Percentiles rank a stretch among this genome's conserved stretches.
These are phyloP conservation scores for Coniochaeta sp. DNA, from an alignment of 2,329 filamentous ascomycete genomes.

Conservation along the genomic window DNA sequence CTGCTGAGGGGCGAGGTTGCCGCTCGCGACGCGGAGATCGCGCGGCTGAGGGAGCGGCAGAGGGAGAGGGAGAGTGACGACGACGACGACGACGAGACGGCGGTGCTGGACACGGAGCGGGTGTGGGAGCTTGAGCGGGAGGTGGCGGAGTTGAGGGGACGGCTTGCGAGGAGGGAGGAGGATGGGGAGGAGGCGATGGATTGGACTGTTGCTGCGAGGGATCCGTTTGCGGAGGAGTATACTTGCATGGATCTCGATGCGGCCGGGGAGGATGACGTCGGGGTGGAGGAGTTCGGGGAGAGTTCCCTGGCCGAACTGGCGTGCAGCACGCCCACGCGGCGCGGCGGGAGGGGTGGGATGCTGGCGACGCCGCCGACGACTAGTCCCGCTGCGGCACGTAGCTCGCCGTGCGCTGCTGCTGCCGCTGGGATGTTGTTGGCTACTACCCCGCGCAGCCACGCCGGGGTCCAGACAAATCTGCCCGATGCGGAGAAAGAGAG, in stretches of 20 bases:
- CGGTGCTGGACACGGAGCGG: conserved; percentile 36
- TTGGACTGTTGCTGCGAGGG: conserved; percentile 43
- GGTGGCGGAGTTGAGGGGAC: conserved; percentile 22
- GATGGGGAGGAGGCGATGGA: conserved; percentile 23
- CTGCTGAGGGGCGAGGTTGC: conserved; percentile 40
- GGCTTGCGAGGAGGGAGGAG: conserved; percentile 15
- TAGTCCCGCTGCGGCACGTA: conserved; percentile 29
- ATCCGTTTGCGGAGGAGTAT: conserved; percentile 35
- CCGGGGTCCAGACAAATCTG: conserved; percentile 32
- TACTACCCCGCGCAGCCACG: conserved; percentile 20
- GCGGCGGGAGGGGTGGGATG: conserved; percentile 26
- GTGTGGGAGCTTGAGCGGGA: conserved; percentile 28
- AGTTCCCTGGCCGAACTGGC: conserved; percentile 40
- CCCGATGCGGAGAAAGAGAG: conserved; percentile 33
- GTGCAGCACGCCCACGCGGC: conserved; percentile 42
- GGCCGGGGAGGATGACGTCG: conserved; percentile 26
- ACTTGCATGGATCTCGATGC: conserved; percentile 27
- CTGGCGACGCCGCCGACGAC: conserved; percentile 51
- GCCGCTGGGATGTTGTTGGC: no score
- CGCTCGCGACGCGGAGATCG: conserved; percentile 44
- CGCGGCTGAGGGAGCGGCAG: conserved; percentile 32
- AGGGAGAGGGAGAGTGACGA: no score
- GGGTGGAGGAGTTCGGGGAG: conserved; percentile 37
- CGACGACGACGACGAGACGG: conserved; percentile 33
- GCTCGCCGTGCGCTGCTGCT: conserved; percentile 28